These are phyloP conservation scores for Pythium dissimile DNA, from an alignment of 352 stramenopile species.

Conservation along the genomic window DNA sequence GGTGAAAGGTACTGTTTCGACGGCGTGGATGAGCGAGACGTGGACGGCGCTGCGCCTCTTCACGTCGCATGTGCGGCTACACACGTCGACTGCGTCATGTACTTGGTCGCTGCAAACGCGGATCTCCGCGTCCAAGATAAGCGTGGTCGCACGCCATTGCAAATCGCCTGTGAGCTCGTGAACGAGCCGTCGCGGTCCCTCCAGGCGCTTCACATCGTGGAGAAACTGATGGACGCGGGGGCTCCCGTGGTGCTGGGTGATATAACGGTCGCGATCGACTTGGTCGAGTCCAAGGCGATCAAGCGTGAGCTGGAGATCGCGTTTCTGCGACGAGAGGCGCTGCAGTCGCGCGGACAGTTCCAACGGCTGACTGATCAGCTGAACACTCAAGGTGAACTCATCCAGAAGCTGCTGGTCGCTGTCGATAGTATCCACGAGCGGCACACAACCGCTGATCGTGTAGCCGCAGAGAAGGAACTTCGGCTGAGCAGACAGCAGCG, in stretches of 20 bases:
- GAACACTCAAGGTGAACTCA: not conserved
- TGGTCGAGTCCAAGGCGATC: slow-evolving; percentile 38
- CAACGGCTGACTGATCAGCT: not conserved
- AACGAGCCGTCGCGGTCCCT: slow-evolving; percentile 33
- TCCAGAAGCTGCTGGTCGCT: not conserved
- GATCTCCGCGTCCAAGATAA: slow-evolving; percentile 34
- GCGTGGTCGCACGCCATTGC: slow-evolving; percentile 29
- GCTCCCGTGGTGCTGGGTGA: slow-evolving; percentile 27
- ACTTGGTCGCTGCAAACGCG: slow-evolving; percentile 59
- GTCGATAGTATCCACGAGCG: not conserved
- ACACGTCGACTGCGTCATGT: slow-evolving; percentile 47
- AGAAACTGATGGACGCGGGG: slow-evolving; percentile 41
- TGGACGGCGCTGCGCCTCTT: slow-evolving; percentile 52
- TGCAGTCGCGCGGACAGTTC: not conserved
- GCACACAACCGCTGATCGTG: not conserved
- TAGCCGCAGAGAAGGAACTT: not conserved
- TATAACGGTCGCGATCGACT: slow-evolving; percentile 36
- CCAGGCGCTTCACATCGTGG: slow-evolving; percentile 38
- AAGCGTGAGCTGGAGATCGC: slow-evolving; percentile 55
- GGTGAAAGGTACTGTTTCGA: slow-evolving; percentile 45
- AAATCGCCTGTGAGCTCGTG: slow-evolving; percentile 43
- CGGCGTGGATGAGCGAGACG: slow-evolving; percentile 42
- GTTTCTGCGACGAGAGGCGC: slow-evolving; percentile 43
- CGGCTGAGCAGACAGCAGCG: slow-evolving; percentile 13
- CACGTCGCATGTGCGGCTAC: slow-evolving; percentile 42